Evolutionary conservation across 257 asterid genomes (phyloP), one percentile per base, ranked within the genome.

Genomic region (Verbascum thapsus): DNA sequence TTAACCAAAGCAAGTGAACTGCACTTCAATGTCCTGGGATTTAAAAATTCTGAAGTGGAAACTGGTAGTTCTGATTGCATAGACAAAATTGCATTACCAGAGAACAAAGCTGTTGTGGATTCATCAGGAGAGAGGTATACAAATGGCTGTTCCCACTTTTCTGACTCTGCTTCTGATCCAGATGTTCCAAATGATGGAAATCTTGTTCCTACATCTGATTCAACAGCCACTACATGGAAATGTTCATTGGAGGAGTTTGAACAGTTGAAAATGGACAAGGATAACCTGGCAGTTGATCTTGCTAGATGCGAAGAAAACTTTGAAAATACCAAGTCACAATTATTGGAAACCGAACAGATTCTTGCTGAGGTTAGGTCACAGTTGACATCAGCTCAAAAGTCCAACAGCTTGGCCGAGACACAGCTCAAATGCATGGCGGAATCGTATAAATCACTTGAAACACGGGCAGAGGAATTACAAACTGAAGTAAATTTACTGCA

Each of bases 381-480:
- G 66, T 73, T 92, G 65, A 63, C 81, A 49, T 85, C 90, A 30
- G 90, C 95, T 61, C 87, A 85, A 66, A 89, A 78, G 76, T 75
- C 82, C 63, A 87, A 89, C 74, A 75, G 95, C 76, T 82, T 92
- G 81, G 85, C 96, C 51, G 99, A 87, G 79, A 92, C 95, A 32
- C 99, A 92, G 81, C 95, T 92, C 63, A 92, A 87, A 70, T 92
- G 99, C 78, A 92, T 92, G 99, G 95, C 95, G 4, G 97, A 89
- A 70, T 92, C 99, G 2, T 92, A 92, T 80, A 87, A 76, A 35
- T 72, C 85, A 20, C 97, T 89, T 67, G 99, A 89, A 76, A 63
- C 80, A 20, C 86, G 94, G 20, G 83, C 96, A 10, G 94, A 79
- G 65, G 89, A 85, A 53, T 76, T 89, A 38, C 88, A 89, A 71